These are phyloP conservation scores for Flaveria robusta DNA, from an alignment of 129 eudicot species.

Conservation along the genomic window DNA sequence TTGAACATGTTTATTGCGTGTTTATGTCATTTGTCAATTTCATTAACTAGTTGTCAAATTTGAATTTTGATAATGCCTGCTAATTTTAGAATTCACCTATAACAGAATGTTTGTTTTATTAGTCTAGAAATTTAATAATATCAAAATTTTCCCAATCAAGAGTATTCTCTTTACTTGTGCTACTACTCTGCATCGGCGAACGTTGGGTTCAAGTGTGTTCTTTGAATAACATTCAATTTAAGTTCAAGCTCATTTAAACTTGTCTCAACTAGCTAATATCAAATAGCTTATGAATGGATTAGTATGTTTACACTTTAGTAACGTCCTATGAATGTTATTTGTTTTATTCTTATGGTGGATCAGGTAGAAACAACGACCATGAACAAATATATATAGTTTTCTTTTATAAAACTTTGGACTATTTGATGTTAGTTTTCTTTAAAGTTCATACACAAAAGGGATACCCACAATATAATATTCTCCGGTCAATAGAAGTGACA, in stretches of 20 bases:
- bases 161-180: too few species aligned
- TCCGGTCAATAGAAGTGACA: constrained; percentile 33
- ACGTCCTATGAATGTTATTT: background rate
- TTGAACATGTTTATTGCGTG: too few species aligned
- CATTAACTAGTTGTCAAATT: too few species aligned
- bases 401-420: constrained; percentile 9
- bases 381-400: background rate
- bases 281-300: background rate
- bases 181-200: too few species aligned
- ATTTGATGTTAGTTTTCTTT: constrained; percentile 7
- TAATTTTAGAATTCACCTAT: too few species aligned
- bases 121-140: too few species aligned
- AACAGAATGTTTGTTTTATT: too few species aligned
- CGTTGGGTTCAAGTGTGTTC: too few species aligned
- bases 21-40: too few species aligned
- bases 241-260: background rate
- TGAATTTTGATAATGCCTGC: too few species aligned
- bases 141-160: too few species aligned
- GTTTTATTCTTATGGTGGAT: background rate
- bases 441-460: constrained; percentile 6
- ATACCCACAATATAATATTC: constrained; percentile 16
- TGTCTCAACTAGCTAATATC: background rate
- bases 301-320: background rate
- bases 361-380: background rate
- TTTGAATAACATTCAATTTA: background rate